These are phyloP conservation scores for Paxillus involutus DNA, from an alignment of 768 basidiomycete species.

Conservation along the genomic window DNA sequence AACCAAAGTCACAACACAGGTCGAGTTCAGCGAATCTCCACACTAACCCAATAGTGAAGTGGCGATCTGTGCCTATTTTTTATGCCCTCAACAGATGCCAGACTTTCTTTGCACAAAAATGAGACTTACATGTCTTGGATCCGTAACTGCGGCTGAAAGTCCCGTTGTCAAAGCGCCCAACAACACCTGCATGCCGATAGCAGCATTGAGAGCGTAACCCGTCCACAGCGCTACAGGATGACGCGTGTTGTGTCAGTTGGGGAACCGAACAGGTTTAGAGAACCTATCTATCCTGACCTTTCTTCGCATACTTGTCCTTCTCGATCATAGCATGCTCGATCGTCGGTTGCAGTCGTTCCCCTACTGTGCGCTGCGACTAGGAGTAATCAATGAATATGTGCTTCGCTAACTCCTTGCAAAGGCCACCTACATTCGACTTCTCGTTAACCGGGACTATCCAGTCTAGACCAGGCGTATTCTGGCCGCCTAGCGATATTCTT, in stretches of 20 bases:
- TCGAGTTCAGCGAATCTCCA: conserved; percentile 2
- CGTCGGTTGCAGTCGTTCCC: conserved; percentile 56
- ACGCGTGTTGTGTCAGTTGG: conserved; percentile 8
- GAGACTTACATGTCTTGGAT: conserved; percentile 40
- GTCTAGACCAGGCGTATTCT: conserved; percentile 15
- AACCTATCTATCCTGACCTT: conserved; percentile 34
- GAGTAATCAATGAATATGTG: neutral
- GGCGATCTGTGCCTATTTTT: conserved; percentile 34
- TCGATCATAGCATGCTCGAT: conserved; percentile 46
- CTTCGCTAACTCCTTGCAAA: neutral
- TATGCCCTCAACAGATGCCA: neutral
- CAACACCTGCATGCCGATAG: conserved; percentile 62
- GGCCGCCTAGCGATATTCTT: neutral
- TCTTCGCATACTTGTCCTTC: conserved; percentile 43
- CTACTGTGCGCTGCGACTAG: conserved; percentile 38
- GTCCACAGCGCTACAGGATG: conserved; percentile 29
- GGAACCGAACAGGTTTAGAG: neutral
- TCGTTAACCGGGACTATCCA: conserved; percentile 26
- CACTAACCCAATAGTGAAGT: conserved; percentile 39
- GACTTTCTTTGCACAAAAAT: no score
- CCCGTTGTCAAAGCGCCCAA: conserved; percentile 70
- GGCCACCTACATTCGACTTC: conserved; percentile 18
- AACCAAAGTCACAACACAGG: neutral
- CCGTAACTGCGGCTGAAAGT: conserved; percentile 47
- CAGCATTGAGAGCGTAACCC: conserved; percentile 39